These are phyloP conservation scores for Polygonum aviculare DNA, from an alignment of 148 eudicot genomes.

Conservation along the genomic window DNA sequence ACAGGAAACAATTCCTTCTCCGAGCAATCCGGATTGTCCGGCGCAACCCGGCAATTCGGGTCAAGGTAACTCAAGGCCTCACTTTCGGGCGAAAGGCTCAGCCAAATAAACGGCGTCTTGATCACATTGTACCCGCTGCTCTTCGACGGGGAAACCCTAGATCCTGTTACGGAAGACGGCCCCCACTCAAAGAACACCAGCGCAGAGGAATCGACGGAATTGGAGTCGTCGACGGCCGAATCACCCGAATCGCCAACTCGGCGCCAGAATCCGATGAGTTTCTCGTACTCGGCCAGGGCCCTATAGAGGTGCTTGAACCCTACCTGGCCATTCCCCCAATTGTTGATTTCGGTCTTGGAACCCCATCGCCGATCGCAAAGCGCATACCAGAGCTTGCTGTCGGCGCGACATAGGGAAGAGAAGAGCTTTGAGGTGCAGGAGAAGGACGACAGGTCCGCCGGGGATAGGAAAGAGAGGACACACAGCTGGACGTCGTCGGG, in stretches of 20 bases:
- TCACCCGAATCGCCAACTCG: slow-evolving; percentile 28
- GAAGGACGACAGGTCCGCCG: slow-evolving; percentile 51
- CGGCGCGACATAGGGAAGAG: slow-evolving; percentile 36
- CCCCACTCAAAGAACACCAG: slow-evolving; percentile 93
- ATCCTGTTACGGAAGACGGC: slow-evolving; percentile 45
- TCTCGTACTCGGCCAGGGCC: slow-evolving; percentile 39
- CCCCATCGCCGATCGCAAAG: slow-evolving; percentile 82
- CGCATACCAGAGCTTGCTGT: slow-evolving; percentile 62
- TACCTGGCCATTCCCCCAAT: slow-evolving; percentile 49
- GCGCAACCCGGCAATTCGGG: slow-evolving; percentile 21
- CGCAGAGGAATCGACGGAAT: background rate
- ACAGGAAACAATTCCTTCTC: slow-evolving; percentile 50
- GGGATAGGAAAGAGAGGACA: slow-evolving; percentile 69
- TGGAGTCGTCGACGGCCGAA: background rate
- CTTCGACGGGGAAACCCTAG: slow-evolving; percentile 45
- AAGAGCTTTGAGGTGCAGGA: slow-evolving; percentile 63
- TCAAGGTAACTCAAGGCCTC: slow-evolving; percentile 35
- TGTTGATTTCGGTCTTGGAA: slow-evolving; percentile 40
- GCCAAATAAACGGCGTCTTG: slow-evolving; percentile 60
- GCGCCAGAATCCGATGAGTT: slow-evolving; percentile 82
- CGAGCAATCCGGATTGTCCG: slow-evolving; percentile 8
- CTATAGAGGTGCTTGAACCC: slow-evolving; percentile 42
- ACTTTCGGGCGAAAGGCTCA: slow-evolving; percentile 44
- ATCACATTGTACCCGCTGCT: slow-evolving; percentile 34
- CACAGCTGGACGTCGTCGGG: slow-evolving; percentile 89